Conservation (phyloP, 1,284 basidiomycete species). For the Melampsora larici-populina region DNA sequence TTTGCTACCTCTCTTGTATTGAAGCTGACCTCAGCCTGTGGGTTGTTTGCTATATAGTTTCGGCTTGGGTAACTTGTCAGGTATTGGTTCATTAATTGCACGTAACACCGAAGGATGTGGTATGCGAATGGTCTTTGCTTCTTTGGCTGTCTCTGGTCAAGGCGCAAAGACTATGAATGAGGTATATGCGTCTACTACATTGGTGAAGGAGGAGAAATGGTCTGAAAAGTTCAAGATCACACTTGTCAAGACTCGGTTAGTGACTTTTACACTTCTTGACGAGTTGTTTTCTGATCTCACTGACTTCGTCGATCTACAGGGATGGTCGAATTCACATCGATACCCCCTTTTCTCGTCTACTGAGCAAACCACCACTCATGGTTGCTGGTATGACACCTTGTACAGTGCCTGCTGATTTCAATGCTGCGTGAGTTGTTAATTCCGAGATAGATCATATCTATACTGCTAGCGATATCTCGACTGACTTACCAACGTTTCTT, state of each 20-base stretch:
- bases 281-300: constrained; percentile 10
- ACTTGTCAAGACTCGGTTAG: constrained; percentile 81
- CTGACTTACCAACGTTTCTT: not conserved
- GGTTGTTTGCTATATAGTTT: constrained; percentile 57
- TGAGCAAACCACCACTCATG: constrained; percentile 96
- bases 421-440: constrained; percentile 44
- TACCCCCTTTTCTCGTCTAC: constrained; percentile 88
- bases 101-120: constrained; percentile 90
- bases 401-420: constrained; percentile 51
- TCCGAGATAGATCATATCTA: constrained; percentile 64
- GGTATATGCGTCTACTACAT: constrained; percentile 66
- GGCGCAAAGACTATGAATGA: constrained; percentile 66
- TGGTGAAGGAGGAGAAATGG: constrained; percentile 85
- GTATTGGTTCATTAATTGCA: constrained; percentile 85
- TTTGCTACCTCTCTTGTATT: not conserved
- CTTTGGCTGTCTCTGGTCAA: constrained; percentile 69
- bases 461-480: not conserved
- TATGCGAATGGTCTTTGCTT: constrained; percentile 77
- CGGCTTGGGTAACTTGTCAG: constrained; percentile 87
- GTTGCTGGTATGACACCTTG: constrained; percentile 79
- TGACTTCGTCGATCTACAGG: constrained; percentile 55
- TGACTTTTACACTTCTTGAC: constrained; percentile 34
- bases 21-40: not conserved
- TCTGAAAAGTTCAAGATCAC: constrained; percentile 77
- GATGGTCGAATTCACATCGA: constrained; percentile 88